Base-by-base conservation (phyloP, 805 yeast species). In the Isabelozyma heimii region DNA sequence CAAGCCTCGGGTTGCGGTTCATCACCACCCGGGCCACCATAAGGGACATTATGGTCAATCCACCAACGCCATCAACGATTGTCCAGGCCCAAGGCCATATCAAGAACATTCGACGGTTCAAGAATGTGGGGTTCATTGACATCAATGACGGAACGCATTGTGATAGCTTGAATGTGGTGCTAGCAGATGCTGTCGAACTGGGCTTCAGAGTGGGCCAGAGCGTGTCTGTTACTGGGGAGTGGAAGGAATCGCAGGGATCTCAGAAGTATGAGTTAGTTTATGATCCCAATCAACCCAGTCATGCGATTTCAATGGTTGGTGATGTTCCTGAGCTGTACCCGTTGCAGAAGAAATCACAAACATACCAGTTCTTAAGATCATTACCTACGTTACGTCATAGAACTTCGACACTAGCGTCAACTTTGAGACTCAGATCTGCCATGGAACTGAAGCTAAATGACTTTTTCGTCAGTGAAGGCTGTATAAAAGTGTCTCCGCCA, bases 401-500 rank as follows among this genome's bases (percentile, higher is more conserved):
- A 57, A 81, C 95, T 0, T 60, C 77, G 2, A 78, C 81, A n/a
- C 65, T 85, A 38, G 79, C 89, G 0, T 79, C 91, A 1, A 66
- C 89, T 0, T 58, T 91, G 50, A 74, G 97, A 52, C 80, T 87
- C 54, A 75, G 98, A 56, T 88, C 97, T 0, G 71, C 70, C 42
- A 72, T 88, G 1, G 90, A 89, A 55, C 54, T 69, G 1, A 64
- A 72, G 28, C 56, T 91, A 7, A 67, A 75, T 39, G 70, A 70
- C 2, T 89, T 81, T 56, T 89, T 89, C 63, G 68, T 73, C 15
- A 47, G 60, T 0, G 57, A 76, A 15, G 78, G 78, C 12, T 90
- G 89, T 55, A 67, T 76, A 12, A 91, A 89, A 69, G 90, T 89
- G 0, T 75, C 84, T 24, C 96, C 98, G 3, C 99, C 99, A 7